phyloP scores from a whole-genome alignment of 2,329 filamentous ascomycete genomes.

The Lasiodiplodia sp. region DNA sequence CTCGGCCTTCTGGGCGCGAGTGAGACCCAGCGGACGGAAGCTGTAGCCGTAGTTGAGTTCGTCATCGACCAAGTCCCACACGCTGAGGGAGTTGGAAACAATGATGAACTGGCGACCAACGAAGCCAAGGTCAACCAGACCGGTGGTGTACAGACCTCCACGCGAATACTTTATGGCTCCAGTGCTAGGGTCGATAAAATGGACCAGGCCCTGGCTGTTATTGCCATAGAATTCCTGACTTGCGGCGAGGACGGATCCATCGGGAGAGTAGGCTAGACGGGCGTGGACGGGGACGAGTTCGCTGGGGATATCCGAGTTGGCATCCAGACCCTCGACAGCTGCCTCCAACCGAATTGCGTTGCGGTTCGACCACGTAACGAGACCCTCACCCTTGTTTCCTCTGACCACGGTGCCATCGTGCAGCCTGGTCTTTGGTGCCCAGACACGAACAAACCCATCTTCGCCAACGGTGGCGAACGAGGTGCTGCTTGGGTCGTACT shows the following conservation, averaged over 20 bases:
- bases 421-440: slow-evolving; percentile 76
- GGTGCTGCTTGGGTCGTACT: slow-evolving; percentile 70
- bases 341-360: slow-evolving; percentile 58
- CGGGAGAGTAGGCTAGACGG: slow-evolving; percentile 73
- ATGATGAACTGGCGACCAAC: slow-evolving; percentile 77
- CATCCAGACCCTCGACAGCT: slow-evolving; percentile 41
- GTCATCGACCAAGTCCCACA: slow-evolving; percentile 87
- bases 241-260: slow-evolving; percentile 46
- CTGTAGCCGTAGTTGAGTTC: slow-evolving; percentile 72
- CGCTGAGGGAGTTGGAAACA: slow-evolving; percentile 74
- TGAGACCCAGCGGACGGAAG: slow-evolving; percentile 57
- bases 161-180: slow-evolving; percentile 73
- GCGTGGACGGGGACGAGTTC: slow-evolving; percentile 60
- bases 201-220: slow-evolving; percentile 66
- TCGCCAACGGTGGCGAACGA: slow-evolving; percentile 87
- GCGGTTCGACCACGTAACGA: slow-evolving; percentile 78
- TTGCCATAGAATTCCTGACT: slow-evolving; percentile 44
- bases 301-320: slow-evolving; percentile 36
- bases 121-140: slow-evolving; percentile 73
- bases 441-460: slow-evolving; percentile 79
- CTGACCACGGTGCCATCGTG: slow-evolving; percentile 72
- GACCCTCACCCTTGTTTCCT: slow-evolving; percentile 56
- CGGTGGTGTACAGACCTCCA: slow-evolving; percentile 70
- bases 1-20: slow-evolving; percentile 49
- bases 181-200: slow-evolving; percentile 77